Evolutionary conservation across 164 flowering plant genomes (phyloP).

Genomic region (Vitis rotundifolia): DNA sequence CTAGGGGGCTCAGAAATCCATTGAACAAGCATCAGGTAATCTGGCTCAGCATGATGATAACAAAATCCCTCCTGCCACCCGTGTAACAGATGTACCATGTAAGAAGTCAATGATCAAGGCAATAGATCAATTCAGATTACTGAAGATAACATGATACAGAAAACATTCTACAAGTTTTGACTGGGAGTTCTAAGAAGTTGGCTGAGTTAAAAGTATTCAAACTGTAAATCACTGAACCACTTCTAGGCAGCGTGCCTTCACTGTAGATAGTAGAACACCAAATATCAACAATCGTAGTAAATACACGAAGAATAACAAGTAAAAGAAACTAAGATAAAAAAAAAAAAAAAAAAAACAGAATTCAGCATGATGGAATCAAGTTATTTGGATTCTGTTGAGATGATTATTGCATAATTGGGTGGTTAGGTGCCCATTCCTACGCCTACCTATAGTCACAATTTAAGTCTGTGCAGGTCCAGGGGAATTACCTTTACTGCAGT

Average conservation of each 20-base stretch:
- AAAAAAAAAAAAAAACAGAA: not conserved
- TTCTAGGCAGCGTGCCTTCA: too few species aligned
- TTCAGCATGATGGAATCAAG: not conserved
- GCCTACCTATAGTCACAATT: not conserved
- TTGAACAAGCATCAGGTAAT: slow-evolving; percentile 46
- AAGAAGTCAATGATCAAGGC: not conserved
- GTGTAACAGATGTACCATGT: not conserved
- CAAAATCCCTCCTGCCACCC: slow-evolving; percentile 46
- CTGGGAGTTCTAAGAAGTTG: too few species aligned
- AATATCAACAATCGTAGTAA: too few species aligned
- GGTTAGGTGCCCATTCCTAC: not conserved
- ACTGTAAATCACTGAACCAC: too few species aligned
- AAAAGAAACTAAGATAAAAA: not conserved
- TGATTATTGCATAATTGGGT: not conserved
- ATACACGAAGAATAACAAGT: too few species aligned
- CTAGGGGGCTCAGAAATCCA: slow-evolving; percentile 46
- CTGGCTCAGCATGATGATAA: slow-evolving; percentile 55
- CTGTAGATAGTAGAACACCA: too few species aligned
- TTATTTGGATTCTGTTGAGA: not conserved
- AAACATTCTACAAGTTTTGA: not conserved
- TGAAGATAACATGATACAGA: not conserved
- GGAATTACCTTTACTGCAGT: slow-evolving; percentile 36
- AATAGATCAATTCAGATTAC: not conserved
- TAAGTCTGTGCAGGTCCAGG: not conserved
- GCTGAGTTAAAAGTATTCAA: too few species aligned